Evolutionary conservation across 352 stramenopile species (phyloP), one percentile per base, ranked within the genome.

Genomic region (Pythium phragmitis): DNA sequence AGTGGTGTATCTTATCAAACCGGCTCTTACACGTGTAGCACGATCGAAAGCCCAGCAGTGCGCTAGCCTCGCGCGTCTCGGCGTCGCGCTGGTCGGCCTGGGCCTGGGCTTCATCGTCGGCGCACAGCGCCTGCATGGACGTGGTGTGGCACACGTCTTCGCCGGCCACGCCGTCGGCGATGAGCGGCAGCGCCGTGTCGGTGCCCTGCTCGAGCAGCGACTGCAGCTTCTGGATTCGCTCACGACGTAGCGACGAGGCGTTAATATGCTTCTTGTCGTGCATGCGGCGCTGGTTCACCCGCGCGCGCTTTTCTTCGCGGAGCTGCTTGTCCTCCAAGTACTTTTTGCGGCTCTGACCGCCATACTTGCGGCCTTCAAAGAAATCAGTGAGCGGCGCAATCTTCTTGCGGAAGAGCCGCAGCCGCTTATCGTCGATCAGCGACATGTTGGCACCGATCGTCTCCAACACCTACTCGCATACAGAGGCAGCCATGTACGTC

Each of bases 11-110:
- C 57, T 98, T 87, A 48, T 97, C 87, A 60, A 98, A 99, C 39
- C 95, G 89, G 12, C 80, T 75, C 71, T 98, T 98, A 77, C 96
- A 99, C 43, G 89, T 89, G 78, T 99, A 99, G 77, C 96, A 99
- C 30, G 96, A 98, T 7, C 96, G 89, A 67, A 94, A 94, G 39
- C 80, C 78, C 0, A 91, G 74, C 56, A 94, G 64, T 16, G 68
- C 76, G 47, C 79, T 90, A 3, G 79, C 80, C 49, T 91, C 77
- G 30, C 79, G 75, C 64, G 80, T 88, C 19, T 78, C 69, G 0
- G 70, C 69, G 1, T 74, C 76, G 1, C 60, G 72, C 50, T 89
- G 64, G 8, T 89, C 80, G 13, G 89, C 79, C 6, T 72, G 63
- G 19, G 76, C 65, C 47, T 90, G 77, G 53, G 79, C 57, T 9